phyloP scores from a whole-genome alignment of 805 yeast genomes.

The Starmera amethionina region DNA sequence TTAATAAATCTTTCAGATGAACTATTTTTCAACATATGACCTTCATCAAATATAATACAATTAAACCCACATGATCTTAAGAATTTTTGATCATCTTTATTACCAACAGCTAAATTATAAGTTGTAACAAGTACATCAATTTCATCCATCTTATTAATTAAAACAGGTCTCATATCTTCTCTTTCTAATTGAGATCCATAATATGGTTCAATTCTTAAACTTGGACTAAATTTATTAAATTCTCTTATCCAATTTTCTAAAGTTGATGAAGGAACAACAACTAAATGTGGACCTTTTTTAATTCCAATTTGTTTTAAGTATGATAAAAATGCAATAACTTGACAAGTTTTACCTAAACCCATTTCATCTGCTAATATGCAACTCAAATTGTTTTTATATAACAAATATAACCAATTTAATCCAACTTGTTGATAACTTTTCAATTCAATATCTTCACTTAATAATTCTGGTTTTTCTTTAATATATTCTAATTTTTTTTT shows the following conservation, averaged over 20 bases:
- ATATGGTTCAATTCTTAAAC: conserved; percentile 76
- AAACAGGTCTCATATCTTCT: conserved; percentile 66
- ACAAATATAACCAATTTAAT: conserved; percentile 78
- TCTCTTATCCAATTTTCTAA: conserved; percentile 97
- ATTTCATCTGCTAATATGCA: conserved; percentile 97
- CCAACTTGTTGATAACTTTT: conserved; percentile 97
- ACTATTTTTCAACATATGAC: conserved; percentile 92
- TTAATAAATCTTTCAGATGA: conserved; percentile 78
- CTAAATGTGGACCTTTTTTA: conserved; percentile 72
- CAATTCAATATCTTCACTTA: conserved; percentile 55
- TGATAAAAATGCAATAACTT: conserved; percentile 87
- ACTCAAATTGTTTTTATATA: conserved; percentile 71
- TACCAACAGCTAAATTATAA: conserved; percentile 83
- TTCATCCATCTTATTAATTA: conserved; percentile 39
- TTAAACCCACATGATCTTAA: conserved; percentile 68
- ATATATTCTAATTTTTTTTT: conserved; percentile 31
- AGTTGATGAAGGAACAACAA: conserved; percentile 94
- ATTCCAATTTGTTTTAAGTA: conserved; percentile 60
- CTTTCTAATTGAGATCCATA: conserved; percentile 85
- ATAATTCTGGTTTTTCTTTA: conserved; percentile 58
- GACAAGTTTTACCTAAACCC: conserved; percentile 97
- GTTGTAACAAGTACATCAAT: conserved; percentile 93
- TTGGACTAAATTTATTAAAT: conserved; percentile 81
- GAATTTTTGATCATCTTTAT: conserved; percentile 72
- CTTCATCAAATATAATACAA: conserved; percentile 92